Evolutionary conservation across 192 early-diverging fungal genomes (phyloP), one percentile per base, ranked within the genome.

Genomic region (Chytriomyces confervae): DNA sequence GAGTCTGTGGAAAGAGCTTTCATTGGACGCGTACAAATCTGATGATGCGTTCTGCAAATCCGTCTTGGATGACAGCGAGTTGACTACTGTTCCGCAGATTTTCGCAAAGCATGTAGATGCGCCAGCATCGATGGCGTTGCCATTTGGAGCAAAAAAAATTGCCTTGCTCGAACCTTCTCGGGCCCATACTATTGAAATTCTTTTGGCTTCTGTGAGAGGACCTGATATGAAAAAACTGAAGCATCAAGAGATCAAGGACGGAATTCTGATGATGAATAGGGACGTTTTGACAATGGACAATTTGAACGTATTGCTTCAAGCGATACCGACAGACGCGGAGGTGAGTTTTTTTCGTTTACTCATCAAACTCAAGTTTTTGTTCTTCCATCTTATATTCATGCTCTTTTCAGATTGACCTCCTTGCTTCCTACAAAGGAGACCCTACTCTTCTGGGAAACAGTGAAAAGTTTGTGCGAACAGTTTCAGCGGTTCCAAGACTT

Each of bases 351-450:
- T 27, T 44, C 46, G 24, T 45, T 74, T 69, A 69, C n/a, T 27
- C 2, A 16, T 67, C 36, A 67, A 18, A 20, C 5, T 18, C 5
- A 23, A 18, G 27, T 63, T 1, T 16, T 62, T 69, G 18, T n/a
- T 20, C 13, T 57, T 57, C 20, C 53, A 57, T n/a, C 20, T 57
- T 3, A 57, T 57, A 20, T 57, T 20, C 23, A 50, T 3, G 11
- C 23, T 16, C 43, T 20, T 29, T 11, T 46, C 53, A 72, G 63
- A 80, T 80, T 72, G 84, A 88, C 16, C n/a, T 81, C 8, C 77
- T 89, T 20, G 69, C 64, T 44, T 61, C 68, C 1, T 89, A 82
- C 66, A 79, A 85, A 44, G 88, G 88, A 51, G 77, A 84, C 61
- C 24, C 68, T 9, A 66, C 77, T 23, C 66, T 79, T 18, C 64